phyloP scores from a whole-genome alignment of 192 early-diverging fungal species.

The Cladochytrium replicatum region DNA sequence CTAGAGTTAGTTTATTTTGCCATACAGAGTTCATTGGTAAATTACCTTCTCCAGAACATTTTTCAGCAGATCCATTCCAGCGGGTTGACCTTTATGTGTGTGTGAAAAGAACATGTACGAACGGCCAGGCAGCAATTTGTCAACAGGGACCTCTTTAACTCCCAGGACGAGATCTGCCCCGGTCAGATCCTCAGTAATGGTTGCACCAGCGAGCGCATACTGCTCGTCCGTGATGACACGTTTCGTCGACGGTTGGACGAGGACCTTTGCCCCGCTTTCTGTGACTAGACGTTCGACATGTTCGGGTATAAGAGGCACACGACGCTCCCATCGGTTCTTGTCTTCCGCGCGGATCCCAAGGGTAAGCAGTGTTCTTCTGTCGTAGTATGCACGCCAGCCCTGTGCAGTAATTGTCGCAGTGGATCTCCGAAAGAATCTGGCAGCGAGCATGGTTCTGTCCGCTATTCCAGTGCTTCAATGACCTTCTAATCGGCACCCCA shows the following conservation, averaged over 20 bases:
- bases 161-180: constrained; percentile 86
- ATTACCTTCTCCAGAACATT: constrained; percentile 76
- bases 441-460: too few relatives aligned
- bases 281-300: constrained; percentile 74
- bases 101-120: constrained; percentile 95
- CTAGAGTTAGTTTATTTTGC: not conserved
- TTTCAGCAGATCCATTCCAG: constrained; percentile 88
- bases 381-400: too few relatives aligned
- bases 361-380: too few relatives aligned
- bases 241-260: constrained; percentile 89
- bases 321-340: constrained; percentile 96
- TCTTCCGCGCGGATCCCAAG: constrained; percentile 87
- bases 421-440: too few relatives aligned
- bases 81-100: constrained; percentile 92
- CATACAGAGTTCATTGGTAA: not conserved
- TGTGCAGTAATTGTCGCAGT: too few relatives aligned
- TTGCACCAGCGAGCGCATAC: constrained; percentile 74
- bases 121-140: constrained; percentile 73
- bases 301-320: constrained; percentile 80
- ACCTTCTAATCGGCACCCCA: too few relatives aligned
- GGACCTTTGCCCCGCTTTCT: constrained; percentile 64
- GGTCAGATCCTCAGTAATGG: constrained; percentile 76
- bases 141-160: constrained; percentile 89
- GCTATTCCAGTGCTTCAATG: too few relatives aligned
- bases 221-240: constrained; percentile 81